Evolutionary conservation across 2,329 filamentous ascomycete genomes (phyloP), one percentile per base, ranked within the genome.

Genomic region (Colletotrichum costaricense): DNA sequence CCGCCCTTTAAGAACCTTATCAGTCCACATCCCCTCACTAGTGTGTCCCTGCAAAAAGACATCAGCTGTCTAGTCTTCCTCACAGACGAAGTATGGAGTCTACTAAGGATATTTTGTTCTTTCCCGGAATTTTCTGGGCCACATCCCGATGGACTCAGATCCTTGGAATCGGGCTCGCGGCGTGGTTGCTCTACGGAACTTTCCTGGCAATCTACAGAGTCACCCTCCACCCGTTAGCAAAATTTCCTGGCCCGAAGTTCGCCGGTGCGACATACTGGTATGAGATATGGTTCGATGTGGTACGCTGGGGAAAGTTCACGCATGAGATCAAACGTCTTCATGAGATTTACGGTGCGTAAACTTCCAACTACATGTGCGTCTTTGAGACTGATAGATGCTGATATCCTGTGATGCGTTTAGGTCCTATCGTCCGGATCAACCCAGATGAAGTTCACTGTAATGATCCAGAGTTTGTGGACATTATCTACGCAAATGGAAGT

Each of bases 391-490:
- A 38, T 56, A 14, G 2, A 57, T n/a, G 24, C 35, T 24, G 49
- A 56, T 49, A 4, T 9, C 19, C 69, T 35, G 3, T 19, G n/a
- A 57, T 14, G 24, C 19, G 6, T 58, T 12, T 12, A 78, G 79
- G 79, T 11, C 77, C 78, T 24, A 77, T 79, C 58, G 73, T 80
- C 30, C 75, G 78, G 49, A 79, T 79, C 66, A 79, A 74, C 12
- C 78, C 78, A 12, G 72, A 76, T 22, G 77, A 80, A 66, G 65
- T 80, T 8, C 79, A 81, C 60, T 77, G 79, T 70, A 76, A 76
- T 66, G 79, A 80, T 54, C 75, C 76, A 14, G 74, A 76, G 19
- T 80, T 77, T 49, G 72, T 76, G 16, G 76, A 79, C 49, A 73
- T 77, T 42, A 72, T 79, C 19, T 79, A 79, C 57, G 63, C 75